Evolutionary conservation across 1,284 basidiomycete genomes (phyloP), one percentile per base, ranked within the genome.

Genomic region (Fistulinella cinereoalba): DNA sequence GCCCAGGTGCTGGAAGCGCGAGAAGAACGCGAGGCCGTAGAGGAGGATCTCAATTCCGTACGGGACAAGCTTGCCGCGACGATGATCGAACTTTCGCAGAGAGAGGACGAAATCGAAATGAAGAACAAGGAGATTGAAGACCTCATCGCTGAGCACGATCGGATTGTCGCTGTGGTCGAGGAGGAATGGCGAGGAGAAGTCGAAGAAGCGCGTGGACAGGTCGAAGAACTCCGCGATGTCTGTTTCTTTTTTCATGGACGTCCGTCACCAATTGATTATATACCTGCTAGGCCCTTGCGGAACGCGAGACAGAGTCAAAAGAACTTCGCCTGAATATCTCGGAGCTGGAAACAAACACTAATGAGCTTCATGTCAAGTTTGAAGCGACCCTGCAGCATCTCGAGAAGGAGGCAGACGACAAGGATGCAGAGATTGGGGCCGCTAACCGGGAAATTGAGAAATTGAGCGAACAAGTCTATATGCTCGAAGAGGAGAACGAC

Each of bases 161-260:
- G 76, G 18, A 83, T 86, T 40, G 75, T 90, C 5, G 76, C 79
- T 21, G 75, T 77, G 4, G 79, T 88, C 4, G 86, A 90, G 56
- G 78, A 83, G 37, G 83, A 87, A 56, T 91, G 86, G 88, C 71
- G 82, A 52, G 84, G 80, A 1, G 88, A 91, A 56, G 77, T 89
- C 3, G 83, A 88, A 44, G 86, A 88, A 52, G 77, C 80, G 0
- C 73, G 80, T 49, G 75, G 71, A 3, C 83, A 85, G 50, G 79
- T 85, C 2, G 85, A 88, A 50, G 86, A 90, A 56, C 69, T 89
- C 16, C 77, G 79, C n/a, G 87, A 90, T 64, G 87, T 88, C 59
- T 50, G 77, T 72, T 8, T 22, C 15, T 36, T 32, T 37, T 25
- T 44, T 15, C n/a, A 12, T 12, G 10, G 29, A n/a, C 29, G 9